A percentile compares a stretch with the other conserved stretches of the same genome.
phyloP scores from a whole-genome alignment of 441 rosid species.

The Sinapis alba region DNA sequence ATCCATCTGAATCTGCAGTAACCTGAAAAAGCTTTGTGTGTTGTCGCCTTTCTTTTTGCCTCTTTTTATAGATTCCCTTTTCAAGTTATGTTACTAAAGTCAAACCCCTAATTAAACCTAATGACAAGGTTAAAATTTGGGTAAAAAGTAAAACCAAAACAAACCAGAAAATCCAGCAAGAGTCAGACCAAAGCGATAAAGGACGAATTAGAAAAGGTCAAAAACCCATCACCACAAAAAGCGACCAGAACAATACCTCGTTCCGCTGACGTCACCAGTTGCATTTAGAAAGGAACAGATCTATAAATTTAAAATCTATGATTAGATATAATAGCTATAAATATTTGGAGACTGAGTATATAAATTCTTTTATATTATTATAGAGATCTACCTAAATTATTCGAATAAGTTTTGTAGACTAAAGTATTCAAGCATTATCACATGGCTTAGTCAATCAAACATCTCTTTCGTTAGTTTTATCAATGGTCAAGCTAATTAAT shows the following conservation, averaged over 20 bases:
- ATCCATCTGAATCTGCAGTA: constrained; percentile 28
- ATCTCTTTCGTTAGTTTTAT: no score
- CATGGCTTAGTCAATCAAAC: no score
- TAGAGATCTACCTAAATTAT: background rate
- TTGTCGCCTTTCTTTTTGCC: constrained; percentile 13
- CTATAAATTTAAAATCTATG: background rate
- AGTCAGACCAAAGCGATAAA: constrained; percentile 27
- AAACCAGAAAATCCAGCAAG: constrained; percentile 6
- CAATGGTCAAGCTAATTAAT: no score
- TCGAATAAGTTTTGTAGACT: background rate
- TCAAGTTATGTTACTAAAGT: constrained; percentile 28
- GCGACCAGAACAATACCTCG: constrained; percentile 9
- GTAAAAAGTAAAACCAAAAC: constrained; percentile 2
- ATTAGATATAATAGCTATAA: background rate
- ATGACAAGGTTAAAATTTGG: background rate
- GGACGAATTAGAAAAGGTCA: constrained; percentile 24
- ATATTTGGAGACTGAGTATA: background rate
- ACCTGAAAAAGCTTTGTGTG: constrained; percentile 11
- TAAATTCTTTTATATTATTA: background rate
- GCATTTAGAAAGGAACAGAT: background rate
- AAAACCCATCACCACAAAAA: constrained; percentile 26
- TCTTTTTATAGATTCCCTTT: constrained; percentile 18
- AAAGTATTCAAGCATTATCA: background rate
- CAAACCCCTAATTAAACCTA: constrained; percentile 17
- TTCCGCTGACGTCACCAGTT: background rate